phyloP scores from a whole-genome alignment of 2,329 filamentous ascomycete genomes.

The Plenodomus lindquistii region DNA sequence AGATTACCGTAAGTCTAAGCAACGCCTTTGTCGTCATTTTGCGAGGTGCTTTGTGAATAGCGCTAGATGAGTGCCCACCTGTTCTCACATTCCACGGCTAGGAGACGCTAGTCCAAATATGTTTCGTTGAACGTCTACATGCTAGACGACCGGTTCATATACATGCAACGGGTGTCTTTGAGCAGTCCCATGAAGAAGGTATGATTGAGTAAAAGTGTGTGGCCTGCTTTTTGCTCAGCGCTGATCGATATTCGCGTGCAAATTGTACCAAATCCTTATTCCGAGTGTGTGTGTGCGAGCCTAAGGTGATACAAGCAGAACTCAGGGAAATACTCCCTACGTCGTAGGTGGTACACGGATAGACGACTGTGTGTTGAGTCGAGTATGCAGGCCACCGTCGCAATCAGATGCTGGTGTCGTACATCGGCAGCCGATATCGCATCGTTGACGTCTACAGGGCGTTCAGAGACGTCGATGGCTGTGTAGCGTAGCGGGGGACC shows the following conservation, averaged over 20 bases:
- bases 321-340: not conserved
- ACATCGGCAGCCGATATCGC: constrained; percentile 22
- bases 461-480: no score
- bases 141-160: no score
- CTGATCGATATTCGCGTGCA: not conserved
- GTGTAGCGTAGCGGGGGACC: no score
- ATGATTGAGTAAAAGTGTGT: not conserved
- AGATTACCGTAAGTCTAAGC: not conserved
- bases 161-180: no score
- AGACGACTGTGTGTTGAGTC: not conserved
- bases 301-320: not conserved
- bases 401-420: not conserved
- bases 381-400: not conserved
- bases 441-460: constrained; percentile 9
- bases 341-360: not conserved
- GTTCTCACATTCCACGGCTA: constrained; percentile 16
- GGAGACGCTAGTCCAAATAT: constrained; percentile 15
- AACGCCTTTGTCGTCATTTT: constrained; percentile 4
- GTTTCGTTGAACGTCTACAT: constrained; percentile 7
- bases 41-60: constrained; percentile 1
- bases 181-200: no score
- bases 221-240: not conserved
- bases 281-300: not conserved
- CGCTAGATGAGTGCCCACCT: constrained; percentile 22
- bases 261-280: not conserved